Evolutionary conservation across 352 stramenopile species (phyloP).

Genomic region (Peronospora farinosa): DNA sequence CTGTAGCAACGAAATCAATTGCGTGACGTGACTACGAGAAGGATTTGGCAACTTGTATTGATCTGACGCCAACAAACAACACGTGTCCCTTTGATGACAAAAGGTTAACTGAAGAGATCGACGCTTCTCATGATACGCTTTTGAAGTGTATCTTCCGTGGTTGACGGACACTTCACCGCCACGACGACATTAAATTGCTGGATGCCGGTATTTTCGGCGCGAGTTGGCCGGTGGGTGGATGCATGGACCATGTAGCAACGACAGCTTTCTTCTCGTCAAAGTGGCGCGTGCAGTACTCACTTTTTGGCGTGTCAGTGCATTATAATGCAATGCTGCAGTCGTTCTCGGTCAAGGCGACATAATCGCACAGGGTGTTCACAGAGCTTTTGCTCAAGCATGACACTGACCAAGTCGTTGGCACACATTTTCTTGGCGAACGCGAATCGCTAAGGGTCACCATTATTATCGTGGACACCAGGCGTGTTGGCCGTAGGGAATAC

Average conservation of each 20-base stretch:
- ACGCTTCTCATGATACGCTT: background rate
- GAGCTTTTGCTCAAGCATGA: background rate
- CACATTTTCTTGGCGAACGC: slow-evolving; percentile 1
- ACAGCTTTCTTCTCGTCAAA: slow-evolving; percentile 13
- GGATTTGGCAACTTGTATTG: slow-evolving; percentile 4
- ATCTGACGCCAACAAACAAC: slow-evolving; percentile 8
- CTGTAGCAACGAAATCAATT: slow-evolving; percentile 2
- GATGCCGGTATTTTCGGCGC: slow-evolving; percentile 33
- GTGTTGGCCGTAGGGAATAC: slow-evolving; percentile 27
- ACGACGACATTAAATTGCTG: slow-evolving; percentile 37
- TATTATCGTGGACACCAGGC: no score
- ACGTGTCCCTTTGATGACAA: background rate
- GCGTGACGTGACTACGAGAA: slow-evolving; percentile 19
- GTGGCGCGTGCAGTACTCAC: slow-evolving; percentile 36
- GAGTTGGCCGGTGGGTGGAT: slow-evolving; percentile 32
- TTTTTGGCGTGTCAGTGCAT: slow-evolving; percentile 33
- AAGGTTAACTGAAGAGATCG: background rate
- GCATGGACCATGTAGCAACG: slow-evolving; percentile 9
- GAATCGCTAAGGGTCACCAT: slow-evolving; percentile 2
- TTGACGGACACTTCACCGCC: slow-evolving; percentile 40
- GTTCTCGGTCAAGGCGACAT: slow-evolving; percentile 1
- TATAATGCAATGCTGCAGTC: slow-evolving; percentile 18
- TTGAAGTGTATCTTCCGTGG: slow-evolving; percentile 46
- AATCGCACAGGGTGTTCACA: slow-evolving; percentile 1
- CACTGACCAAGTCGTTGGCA: slow-evolving; percentile 6